phyloP scores from a whole-genome alignment of 2,329 filamentous ascomycete species.

The Ascochyta koolunga region DNA sequence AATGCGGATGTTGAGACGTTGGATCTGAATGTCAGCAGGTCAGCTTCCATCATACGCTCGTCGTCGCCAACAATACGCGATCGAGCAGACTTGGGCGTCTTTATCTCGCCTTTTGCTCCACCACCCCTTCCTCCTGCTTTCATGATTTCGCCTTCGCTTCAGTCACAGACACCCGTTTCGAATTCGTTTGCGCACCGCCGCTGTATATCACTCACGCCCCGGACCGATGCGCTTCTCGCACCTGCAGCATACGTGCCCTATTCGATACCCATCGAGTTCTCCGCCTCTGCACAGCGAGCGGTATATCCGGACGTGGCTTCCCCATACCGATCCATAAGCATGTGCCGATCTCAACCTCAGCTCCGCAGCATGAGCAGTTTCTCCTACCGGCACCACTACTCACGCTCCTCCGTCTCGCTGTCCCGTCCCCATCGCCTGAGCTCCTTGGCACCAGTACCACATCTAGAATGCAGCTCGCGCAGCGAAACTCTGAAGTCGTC shows the following conservation, averaged over 20 bases:
- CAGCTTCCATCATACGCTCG: constrained; percentile 26
- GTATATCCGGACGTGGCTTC: constrained; percentile 35
- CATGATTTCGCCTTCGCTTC: constrained; percentile 22
- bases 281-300: constrained; percentile 43
- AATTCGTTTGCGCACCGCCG: constrained; percentile 15
- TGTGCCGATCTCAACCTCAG: constrained; percentile 31
- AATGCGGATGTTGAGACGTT: constrained; percentile 37
- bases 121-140: constrained; percentile 37
- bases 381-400: constrained; percentile 28
- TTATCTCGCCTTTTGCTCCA: constrained; percentile 36
- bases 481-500: constrained; percentile 21
- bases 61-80: constrained; percentile 25
- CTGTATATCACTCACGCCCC: constrained; percentile 9
- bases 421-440: constrained; percentile 41
- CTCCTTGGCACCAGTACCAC: constrained; percentile 26
- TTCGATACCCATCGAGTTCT: constrained; percentile 35
- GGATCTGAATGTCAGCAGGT: constrained; percentile 25
- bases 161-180: constrained; percentile 19
- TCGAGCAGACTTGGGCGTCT: constrained; percentile 32
- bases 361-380: constrained; percentile 22
- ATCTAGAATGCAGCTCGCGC: constrained; percentile 27
- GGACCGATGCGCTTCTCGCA: constrained; percentile 23
- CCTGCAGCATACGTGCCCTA: constrained; percentile 29
- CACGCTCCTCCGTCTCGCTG: constrained; percentile 37
- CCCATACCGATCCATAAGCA: constrained; percentile 17